Conservation (phyloP, 140 eudicot species). For the Stevia rebaudiana region DNA sequence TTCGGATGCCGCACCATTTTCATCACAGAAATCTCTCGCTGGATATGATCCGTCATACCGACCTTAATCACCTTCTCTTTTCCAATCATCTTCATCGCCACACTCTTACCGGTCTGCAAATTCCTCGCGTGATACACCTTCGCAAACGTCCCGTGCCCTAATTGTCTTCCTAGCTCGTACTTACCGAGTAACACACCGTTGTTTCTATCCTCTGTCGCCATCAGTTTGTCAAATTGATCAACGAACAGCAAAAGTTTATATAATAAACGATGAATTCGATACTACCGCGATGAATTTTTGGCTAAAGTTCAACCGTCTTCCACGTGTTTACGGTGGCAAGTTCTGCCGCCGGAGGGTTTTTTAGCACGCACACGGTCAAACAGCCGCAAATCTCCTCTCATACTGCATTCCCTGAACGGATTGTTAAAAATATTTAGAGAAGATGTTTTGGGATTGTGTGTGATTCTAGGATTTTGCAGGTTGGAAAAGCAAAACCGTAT, state of each 20-base stretch:
- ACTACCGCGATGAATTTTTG: neutral
- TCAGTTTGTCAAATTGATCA: constrained; percentile 3
- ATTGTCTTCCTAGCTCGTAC: constrained; percentile 69
- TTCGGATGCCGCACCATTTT: constrained; percentile 83
- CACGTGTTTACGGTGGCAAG: constrained; percentile 88
- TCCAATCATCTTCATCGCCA: constrained; percentile 77
- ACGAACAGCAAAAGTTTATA: neutral
- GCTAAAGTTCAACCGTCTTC: constrained; percentile 55
- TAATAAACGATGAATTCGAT: constrained; percentile 5
- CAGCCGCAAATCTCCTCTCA: constrained; percentile 36
- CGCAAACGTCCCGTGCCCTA: constrained; percentile 91
- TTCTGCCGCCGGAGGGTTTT: constrained; percentile 64
- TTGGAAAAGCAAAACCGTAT: neutral
- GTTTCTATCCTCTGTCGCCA: constrained; percentile 43
- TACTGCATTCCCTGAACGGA: constrained; percentile 63
- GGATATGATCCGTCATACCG: constrained; percentile 84
- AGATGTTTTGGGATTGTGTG: constrained; percentile 4
- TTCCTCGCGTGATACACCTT: constrained; percentile 74
- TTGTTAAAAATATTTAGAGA: neutral
- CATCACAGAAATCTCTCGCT: constrained; percentile 84
- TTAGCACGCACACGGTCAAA: constrained; percentile 31
- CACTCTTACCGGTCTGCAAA: constrained; percentile 49
- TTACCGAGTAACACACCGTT: constrained; percentile 53
- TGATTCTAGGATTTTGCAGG: constrained; percentile 1
- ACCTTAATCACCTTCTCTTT: constrained; percentile 82